Evolutionary conservation across 208 protist species (phyloP), one percentile per base, ranked within the genome.

Genomic region (Lotmaria passim): DNA sequence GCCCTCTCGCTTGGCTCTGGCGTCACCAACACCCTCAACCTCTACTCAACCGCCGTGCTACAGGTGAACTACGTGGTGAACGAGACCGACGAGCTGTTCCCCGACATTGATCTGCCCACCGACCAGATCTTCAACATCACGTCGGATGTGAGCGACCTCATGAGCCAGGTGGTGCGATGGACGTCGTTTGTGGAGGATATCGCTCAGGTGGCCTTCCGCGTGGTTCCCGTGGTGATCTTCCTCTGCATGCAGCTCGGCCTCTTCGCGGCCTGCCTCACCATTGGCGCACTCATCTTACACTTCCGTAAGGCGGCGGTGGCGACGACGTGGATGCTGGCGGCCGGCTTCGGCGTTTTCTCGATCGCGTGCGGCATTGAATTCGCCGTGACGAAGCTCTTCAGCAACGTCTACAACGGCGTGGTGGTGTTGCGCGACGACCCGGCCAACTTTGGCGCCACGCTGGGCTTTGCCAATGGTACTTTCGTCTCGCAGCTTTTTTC

Each of bases 191-290:
- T 66, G 6, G 63, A 83, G 51, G 68, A 83, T 63, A 63, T 73
- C 33, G 69, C 56, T 7, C 72, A 83, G 48, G 78, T 65, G 23
- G 78, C 68, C n/a, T 78, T 83, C 34, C 71, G 78, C 5, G 26
- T 63, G 0, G 34, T 83, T 48, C 72, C 78, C 11, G 65, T 83
- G 10, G 24, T 83, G 21, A 70, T 83, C 14, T 83, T 69, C 46
- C 57, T 79, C 38, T 38, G 59, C 8, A 66, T 79, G 51, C 71
- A 83, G 53, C 33, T 79, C 3, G 72, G 78, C 34, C 55, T 79
- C 46, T 78, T 71, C 47, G 70, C 69, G 3, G 61, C 58, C 7
- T 66, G 67, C 6, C 36, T 83, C 28, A 67, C 34, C 15, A 70
- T 79, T 7, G 66, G 71, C 24, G 50, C 71, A 7, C 21, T 83